These are phyloP conservation scores for Asterella californica DNA, from an alignment of 225 moss, liverwort and hornwort genomes.

Conservation along the genomic window DNA sequence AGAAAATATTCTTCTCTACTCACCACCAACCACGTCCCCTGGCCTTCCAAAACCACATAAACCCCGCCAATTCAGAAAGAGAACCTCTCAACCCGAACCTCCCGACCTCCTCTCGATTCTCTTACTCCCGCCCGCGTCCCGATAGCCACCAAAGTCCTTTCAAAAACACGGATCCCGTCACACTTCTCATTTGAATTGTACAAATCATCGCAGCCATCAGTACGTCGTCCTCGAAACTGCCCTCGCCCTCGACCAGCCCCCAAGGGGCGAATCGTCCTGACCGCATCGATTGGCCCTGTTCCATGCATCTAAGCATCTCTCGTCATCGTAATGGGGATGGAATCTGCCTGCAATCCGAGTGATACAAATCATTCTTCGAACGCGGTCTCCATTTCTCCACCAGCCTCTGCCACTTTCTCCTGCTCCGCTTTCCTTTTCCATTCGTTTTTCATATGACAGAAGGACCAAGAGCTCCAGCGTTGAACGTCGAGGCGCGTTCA, in stretches of 20 bases:
- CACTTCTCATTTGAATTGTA: background rate
- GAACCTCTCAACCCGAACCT: background rate
- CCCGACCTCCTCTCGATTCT: background rate
- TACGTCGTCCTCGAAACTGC: background rate
- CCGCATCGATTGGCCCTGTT: constrained; percentile 1
- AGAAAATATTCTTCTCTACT: background rate
- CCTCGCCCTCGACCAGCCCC: background rate
- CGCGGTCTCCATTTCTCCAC: background rate
- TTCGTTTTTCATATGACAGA: background rate
- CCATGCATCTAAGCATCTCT: background rate
- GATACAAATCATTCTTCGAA: background rate
- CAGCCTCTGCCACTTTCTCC: background rate
- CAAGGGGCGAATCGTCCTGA: background rate
- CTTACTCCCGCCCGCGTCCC: background rate
- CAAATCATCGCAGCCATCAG: background rate
- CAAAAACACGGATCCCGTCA: background rate
- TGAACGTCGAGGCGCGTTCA: constrained; percentile 4
- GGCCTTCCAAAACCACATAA: background rate
- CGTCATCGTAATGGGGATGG: background rate
- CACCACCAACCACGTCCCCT: background rate
- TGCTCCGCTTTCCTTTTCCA: background rate
- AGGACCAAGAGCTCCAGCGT: background rate
- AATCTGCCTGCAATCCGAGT: background rate
- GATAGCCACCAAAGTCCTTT: background rate
- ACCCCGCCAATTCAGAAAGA: background rate